Evolutionary conservation across 352 stramenopile genomes (phyloP), one percentile per base, ranked within the genome.

Genomic region (Globisporangium abappressorium): DNA sequence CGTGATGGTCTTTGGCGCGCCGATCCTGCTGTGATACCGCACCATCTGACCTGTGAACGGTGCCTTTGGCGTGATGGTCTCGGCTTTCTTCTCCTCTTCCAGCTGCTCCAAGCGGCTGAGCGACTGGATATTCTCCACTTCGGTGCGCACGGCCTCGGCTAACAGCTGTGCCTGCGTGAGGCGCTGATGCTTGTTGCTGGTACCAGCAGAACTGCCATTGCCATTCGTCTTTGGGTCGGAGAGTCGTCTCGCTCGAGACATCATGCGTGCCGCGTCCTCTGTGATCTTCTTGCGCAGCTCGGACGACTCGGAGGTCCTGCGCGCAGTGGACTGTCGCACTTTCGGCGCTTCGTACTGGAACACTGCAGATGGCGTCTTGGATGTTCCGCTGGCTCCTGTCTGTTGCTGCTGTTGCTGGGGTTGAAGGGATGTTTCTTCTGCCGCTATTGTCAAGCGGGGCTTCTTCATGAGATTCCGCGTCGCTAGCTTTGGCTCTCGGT

Each of bases 61-160:
- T 11, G 78, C 78, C 65, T 93, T 95, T 12, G 87, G 87, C 9
- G 81, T 75, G 14, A 78, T 73, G 56, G 70, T 85, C 71, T 92
- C 85, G 7, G 73, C 75, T 22, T 89, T 89, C 73, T 92, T 93
- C 73, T 95, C 87, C 70, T 95, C 87, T 61, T 95, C 87, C 0
- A 93, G 67, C 65, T 87, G 85, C 69, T 95, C 87, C 43, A 95
- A 49, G 46, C 84, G 78, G 47, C 86, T 88, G 34, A 95, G 70
- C n/a, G 85, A 93, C 76, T 91, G 81, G 46, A 70, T 80, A 61
- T 95, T 95, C 51, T 92, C 81, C 49, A 95, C 80, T 56, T 95
- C 87, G 0, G 82, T 93, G 41, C 76, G 77, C 69, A 95, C 87
- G 24, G 87, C 87, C 70, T 95, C 87, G 2, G 74, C 73, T 22